These are phyloP conservation scores for Globisporangium middletonii DNA, from an alignment of 352 stramenopile species.

Conservation along the genomic window DNA sequence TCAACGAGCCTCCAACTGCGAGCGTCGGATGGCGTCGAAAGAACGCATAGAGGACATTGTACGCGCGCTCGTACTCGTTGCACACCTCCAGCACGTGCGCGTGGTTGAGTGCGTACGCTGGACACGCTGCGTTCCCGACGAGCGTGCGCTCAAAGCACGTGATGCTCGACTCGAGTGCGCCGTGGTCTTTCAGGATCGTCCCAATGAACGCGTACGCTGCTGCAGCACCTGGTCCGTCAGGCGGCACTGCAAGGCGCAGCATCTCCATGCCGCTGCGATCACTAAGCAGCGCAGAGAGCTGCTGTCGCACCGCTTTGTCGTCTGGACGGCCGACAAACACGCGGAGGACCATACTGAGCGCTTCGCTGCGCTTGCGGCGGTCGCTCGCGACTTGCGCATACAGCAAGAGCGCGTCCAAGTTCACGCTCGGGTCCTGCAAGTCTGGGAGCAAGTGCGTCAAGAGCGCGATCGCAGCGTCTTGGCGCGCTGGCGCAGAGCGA, in stretches of 20 bases:
- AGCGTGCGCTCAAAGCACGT: conserved; percentile 51
- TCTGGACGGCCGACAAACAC: conserved; percentile 50
- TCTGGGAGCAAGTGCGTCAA: conserved; percentile 50
- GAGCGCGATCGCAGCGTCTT: conserved; percentile 52
- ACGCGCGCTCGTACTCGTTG: conserved; percentile 37
- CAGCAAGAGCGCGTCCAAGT: conserved; percentile 58
- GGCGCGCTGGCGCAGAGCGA: conserved; percentile 24
- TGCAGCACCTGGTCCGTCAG: conserved; percentile 33
- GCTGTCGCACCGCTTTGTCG: conserved; percentile 41
- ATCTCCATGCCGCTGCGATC: conserved; percentile 31
- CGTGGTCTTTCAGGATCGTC: conserved; percentile 69
- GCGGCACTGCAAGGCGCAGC: conserved; percentile 32
- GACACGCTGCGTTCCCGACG: conserved; percentile 26
- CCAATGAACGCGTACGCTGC: conserved; percentile 69
- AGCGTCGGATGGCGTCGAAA: conserved; percentile 31
- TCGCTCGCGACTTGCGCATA: conserved; percentile 61
- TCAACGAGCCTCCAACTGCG: conserved; percentile 20
- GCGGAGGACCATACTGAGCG: conserved; percentile 58
- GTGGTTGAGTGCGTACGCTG: conserved; percentile 62
- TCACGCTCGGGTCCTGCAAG: conserved; percentile 39
- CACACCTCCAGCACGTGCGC: conserved; percentile 52
- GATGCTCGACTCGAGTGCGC: conserved; percentile 43
- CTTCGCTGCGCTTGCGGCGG: conserved; percentile 50
- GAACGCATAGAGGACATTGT: conserved; percentile 33
- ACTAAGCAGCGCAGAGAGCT: conserved; percentile 41